phyloP scores from a whole-genome alignment of 129 eudicot genomes.

The Deinandra increscens region DNA sequence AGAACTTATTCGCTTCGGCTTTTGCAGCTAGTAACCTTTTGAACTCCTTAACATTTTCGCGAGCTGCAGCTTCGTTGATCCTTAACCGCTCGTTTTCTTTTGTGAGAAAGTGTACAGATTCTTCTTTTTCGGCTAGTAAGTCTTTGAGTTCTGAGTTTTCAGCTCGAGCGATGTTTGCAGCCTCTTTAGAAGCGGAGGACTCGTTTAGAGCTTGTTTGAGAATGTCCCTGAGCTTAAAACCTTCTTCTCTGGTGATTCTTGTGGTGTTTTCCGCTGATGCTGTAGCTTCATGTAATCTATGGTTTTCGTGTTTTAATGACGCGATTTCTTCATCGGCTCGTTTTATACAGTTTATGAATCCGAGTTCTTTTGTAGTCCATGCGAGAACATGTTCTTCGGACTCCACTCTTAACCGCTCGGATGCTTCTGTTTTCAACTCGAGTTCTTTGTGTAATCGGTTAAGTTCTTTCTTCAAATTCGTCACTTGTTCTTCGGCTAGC shows the following conservation, averaged over 20 bases:
- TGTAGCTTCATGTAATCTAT: slow-evolving; percentile 40
- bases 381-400: slow-evolving; percentile 70
- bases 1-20: slow-evolving; percentile 22
- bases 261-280: slow-evolving; percentile 42
- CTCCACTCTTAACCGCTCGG: slow-evolving; percentile 58
- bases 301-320: slow-evolving; percentile 40
- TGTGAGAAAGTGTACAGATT: slow-evolving; percentile 47
- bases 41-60: slow-evolving; percentile 58
- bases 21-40: slow-evolving; percentile 46
- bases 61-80: slow-evolving; percentile 66
- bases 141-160: slow-evolving; percentile 72
- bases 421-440: slow-evolving; percentile 50
- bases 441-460: slow-evolving; percentile 43
- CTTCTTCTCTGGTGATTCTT: slow-evolving; percentile 59
- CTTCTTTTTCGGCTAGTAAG: slow-evolving; percentile 63
- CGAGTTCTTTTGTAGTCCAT: slow-evolving; percentile 76
- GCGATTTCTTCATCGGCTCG: slow-evolving; percentile 68
- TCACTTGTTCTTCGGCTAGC: slow-evolving; percentile 34
- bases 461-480: slow-evolving; percentile 45
- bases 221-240: slow-evolving; percentile 56
- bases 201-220: slow-evolving; percentile 80
- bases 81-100: slow-evolving; percentile 74
- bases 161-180: slow-evolving; percentile 61
- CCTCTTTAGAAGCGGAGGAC: slow-evolving; percentile 76
- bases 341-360: slow-evolving; percentile 68